Percentiles rank a stretch among this genome's conserved stretches.
Evolutionary conservation across 345 rosid genomes (phyloP).

Genomic region (Citrus glauca): DNA sequence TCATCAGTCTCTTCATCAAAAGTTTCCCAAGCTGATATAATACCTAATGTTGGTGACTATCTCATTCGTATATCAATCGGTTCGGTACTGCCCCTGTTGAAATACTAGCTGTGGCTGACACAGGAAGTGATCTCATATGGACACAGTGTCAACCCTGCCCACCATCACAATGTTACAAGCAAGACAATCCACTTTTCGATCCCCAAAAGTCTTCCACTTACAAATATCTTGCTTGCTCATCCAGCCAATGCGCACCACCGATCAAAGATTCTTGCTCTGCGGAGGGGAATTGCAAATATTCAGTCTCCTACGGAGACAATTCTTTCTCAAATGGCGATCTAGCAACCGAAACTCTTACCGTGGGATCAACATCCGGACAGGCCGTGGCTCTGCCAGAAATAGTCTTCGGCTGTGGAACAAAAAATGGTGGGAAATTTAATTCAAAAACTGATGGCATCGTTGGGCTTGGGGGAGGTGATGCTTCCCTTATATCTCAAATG

Average conservation of each 20-base stretch:
- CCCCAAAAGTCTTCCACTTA: conserved; percentile 38
- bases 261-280: conserved; percentile 3
- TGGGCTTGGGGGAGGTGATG: conserved; percentile 54
- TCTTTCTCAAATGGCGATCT: conserved; percentile 38
- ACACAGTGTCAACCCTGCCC: conserved; percentile 28
- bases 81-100: conserved; percentile 22
- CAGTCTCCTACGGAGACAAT: conserved; percentile 26
- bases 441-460: conserved; percentile 42
- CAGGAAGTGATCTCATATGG: conserved; percentile 17
- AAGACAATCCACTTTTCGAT: conserved; percentile 29
- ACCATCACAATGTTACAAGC: conserved; percentile 24
- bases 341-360: conserved; percentile 39
- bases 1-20: not conserved
- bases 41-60: not conserved
- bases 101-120: conserved; percentile 10
- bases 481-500: conserved; percentile 51
- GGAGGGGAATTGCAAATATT: conserved; percentile 23
- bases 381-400: conserved; percentile 30
- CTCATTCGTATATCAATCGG: conserved; percentile 24
- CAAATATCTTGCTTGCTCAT: conserved; percentile 24
- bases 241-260: conserved; percentile 18
- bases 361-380: conserved; percentile 34
- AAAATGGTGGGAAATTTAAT: conserved; percentile 36
- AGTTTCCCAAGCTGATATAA: not conserved
- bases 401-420: conserved; percentile 46